phyloP scores from a whole-genome alignment of 495 filamentous ascomycete species.

The Friedmanniomyces simplex region DNA sequence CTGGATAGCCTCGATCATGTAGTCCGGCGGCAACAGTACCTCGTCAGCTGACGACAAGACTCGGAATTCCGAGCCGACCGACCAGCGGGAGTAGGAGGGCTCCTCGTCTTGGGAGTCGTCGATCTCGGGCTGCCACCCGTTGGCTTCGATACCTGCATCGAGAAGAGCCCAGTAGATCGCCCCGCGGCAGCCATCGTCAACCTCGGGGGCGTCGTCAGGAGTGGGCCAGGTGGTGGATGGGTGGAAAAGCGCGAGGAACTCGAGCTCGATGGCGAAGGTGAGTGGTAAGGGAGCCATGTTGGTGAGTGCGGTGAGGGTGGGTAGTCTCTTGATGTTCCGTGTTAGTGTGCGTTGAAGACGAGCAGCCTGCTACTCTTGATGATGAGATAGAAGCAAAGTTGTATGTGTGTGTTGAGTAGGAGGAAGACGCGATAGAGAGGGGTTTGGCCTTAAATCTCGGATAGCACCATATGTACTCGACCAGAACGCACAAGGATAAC shows the following conservation, averaged over 20 bases:
- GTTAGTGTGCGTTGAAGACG: too few species aligned
- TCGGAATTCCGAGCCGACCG: neutral
- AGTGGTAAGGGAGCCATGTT: neutral
- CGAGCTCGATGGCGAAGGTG: neutral
- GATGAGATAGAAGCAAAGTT: too few species aligned
- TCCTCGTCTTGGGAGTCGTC: neutral
- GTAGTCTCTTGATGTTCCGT: too few species aligned
- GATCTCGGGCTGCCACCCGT: neutral
- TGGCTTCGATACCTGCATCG: neutral
- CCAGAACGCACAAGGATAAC: too few species aligned
- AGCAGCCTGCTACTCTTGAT: too few species aligned
- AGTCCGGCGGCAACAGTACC: neutral
- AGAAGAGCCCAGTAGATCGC: neutral
- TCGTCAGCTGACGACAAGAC: neutral
- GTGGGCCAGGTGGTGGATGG: neutral
- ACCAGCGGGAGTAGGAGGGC: neutral
- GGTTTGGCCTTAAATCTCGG: too few species aligned
- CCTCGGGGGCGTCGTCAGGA: neutral
- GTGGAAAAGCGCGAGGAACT: neutral
- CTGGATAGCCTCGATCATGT: neutral
- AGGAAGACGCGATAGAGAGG: too few species aligned
- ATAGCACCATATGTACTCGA: too few species aligned
- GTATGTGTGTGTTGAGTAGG: too few species aligned
- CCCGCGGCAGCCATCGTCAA: neutral
- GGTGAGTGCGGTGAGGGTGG: too few species aligned